Percentiles rank a stretch among this genome's conserved stretches.
Evolutionary conservation across 2,329 filamentous ascomycete genomes (phyloP).

Genomic region (Xylaria sp.): DNA sequence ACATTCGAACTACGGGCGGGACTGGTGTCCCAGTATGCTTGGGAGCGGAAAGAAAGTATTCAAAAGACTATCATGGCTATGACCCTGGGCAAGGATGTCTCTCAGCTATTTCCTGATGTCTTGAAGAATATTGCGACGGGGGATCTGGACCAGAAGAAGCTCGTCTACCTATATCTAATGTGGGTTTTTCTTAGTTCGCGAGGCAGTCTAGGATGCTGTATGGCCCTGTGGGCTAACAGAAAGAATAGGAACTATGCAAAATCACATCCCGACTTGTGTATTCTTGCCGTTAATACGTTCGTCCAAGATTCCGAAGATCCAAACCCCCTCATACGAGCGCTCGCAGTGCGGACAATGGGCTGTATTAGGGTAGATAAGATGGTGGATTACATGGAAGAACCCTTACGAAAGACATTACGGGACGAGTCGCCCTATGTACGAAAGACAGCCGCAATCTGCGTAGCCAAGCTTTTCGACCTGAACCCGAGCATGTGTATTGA

Average conservation of each 20-base stretch:
- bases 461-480: slow-evolving; percentile 96
- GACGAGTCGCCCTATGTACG: slow-evolving; percentile 98
- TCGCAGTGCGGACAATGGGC: slow-evolving; percentile 97
- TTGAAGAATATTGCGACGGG: slow-evolving; percentile 97
- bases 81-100: slow-evolving; percentile 98
- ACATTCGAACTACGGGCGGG: slow-evolving; percentile 97
- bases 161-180: slow-evolving; percentile 98
- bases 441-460: slow-evolving; percentile 97
- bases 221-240: slow-evolving; percentile 31
- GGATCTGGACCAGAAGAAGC: slow-evolving; percentile 98
- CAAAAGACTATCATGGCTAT: slow-evolving; percentile 99
- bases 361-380: slow-evolving; percentile 99
- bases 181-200: slow-evolving; percentile 50
- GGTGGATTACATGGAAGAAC: slow-evolving; percentile 99
- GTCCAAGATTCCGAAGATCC: slow-evolving; percentile 99
- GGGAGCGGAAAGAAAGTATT: slow-evolving; percentile 98
- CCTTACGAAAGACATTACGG: slow-evolving; percentile 89
- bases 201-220: neutral
- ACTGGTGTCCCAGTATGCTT: slow-evolving; percentile 97
- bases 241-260: slow-evolving; percentile 92
- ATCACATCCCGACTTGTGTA: slow-evolving; percentile 97
- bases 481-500: slow-evolving; percentile 93
- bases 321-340: slow-evolving; percentile 90
- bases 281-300: slow-evolving; percentile 98
- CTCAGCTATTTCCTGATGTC: slow-evolving; percentile 94